phyloP scores from a whole-genome alignment of 805 yeast genomes.

The Pichia sporocuriosa region DNA sequence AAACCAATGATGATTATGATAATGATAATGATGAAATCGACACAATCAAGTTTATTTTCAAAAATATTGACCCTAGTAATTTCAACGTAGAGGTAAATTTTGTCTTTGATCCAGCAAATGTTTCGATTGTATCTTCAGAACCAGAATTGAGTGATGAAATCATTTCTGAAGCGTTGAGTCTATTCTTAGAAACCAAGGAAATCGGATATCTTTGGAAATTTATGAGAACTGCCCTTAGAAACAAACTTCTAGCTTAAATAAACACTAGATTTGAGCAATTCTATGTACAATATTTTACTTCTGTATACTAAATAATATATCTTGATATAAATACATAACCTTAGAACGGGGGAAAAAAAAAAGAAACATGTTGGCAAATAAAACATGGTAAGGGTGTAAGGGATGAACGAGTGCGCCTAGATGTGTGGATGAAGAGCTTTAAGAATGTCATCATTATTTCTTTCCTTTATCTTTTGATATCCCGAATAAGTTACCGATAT shows the following conservation, averaged over 20 bases:
- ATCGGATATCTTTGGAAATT: constrained; percentile 30
- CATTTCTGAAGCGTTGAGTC: constrained; percentile 14
- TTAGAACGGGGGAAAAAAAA: not conserved
- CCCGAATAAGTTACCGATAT: not conserved
- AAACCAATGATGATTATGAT: not conserved
- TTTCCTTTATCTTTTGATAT: not conserved
- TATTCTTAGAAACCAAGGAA: constrained; percentile 25
- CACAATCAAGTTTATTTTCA: constrained; percentile 35
- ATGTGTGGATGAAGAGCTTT: too few relatives aligned
- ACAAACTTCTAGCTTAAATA: constrained; percentile 5
- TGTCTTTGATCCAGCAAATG: constrained; percentile 34
- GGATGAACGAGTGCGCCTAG: too few relatives aligned
- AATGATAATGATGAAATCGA: constrained; percentile 29
- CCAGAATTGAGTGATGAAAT: constrained; percentile 29
- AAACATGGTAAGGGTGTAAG: too few relatives aligned
- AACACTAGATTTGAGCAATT: not conserved
- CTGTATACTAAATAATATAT: not conserved
- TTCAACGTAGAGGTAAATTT: constrained; percentile 38
- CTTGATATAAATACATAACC: not conserved
- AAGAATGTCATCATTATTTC: not conserved
- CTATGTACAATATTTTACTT: not conserved
- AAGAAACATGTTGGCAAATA: not conserved
- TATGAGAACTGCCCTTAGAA: constrained; percentile 24
- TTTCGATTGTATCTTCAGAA: constrained; percentile 28
- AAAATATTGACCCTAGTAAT: constrained; percentile 41